These are phyloP conservation scores for Coemansia furcata DNA, from an alignment of 192 early-diverging fungal genomes.

Conservation along the genomic window DNA sequence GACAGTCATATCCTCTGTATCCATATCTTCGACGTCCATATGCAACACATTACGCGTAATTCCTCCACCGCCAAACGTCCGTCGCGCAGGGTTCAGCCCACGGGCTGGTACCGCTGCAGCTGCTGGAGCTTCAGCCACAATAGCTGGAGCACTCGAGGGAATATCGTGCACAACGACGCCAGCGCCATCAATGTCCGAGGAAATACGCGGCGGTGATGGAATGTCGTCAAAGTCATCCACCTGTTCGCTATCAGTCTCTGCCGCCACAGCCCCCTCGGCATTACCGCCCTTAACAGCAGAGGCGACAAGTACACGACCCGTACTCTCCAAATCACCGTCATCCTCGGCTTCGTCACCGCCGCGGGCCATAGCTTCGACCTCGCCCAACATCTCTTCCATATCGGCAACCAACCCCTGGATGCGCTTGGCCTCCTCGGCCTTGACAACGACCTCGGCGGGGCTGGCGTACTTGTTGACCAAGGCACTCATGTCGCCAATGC, in stretches of 20 bases:
- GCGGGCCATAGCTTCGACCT: slow-evolving; percentile 28
- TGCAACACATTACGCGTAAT: slow-evolving; percentile 3
- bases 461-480: slow-evolving; percentile 42
- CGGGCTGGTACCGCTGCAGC: neutral
- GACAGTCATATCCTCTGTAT: slow-evolving; percentile 49
- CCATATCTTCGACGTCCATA: slow-evolving; percentile 34
- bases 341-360: neutral
- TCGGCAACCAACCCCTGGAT: slow-evolving; percentile 37
- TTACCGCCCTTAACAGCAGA: neutral
- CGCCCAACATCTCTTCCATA: slow-evolving; percentile 50
- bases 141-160: neutral
- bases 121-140: neutral
- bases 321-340: neutral
- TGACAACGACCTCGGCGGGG: slow-evolving; percentile 7
- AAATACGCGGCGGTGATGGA: slow-evolving; percentile 38
- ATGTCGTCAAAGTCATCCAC: slow-evolving; percentile 39
- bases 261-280: neutral
- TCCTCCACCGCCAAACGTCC: slow-evolving; percentile 29
- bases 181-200: slow-evolving; percentile 24
- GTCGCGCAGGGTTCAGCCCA: slow-evolving; percentile 11
- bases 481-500: slow-evolving; percentile 27
- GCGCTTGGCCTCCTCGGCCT: neutral
- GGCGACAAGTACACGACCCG: neutral
- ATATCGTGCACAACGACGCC: slow-evolving; percentile 17
- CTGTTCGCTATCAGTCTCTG: neutral